phyloP scores from a whole-genome alignment of 2,329 filamentous ascomycete species.

The Thielaviopsis euricoi region DNA sequence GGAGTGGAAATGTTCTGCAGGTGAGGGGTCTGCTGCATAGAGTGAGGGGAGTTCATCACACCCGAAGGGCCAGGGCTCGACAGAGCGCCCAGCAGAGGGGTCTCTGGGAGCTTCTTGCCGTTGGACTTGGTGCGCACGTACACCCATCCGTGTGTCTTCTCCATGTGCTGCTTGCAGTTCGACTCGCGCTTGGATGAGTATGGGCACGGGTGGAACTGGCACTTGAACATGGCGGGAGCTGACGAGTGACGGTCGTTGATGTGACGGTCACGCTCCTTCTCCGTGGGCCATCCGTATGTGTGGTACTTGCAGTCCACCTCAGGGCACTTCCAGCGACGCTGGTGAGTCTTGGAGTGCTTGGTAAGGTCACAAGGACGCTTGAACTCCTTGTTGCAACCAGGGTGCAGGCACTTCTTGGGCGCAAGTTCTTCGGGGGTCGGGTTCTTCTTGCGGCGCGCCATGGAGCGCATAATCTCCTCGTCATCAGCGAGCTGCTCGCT shows the following conservation, averaged over 20 bases:
- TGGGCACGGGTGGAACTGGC: conserved; percentile 65
- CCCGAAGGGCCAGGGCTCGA: conserved; percentile 12
- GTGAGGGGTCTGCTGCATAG: conserved; percentile 37
- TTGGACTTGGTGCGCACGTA: conserved; percentile 90
- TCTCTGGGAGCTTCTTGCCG: conserved; percentile 38
- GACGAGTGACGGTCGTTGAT: conserved; percentile 89
- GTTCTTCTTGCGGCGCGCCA: conserved; percentile 92
- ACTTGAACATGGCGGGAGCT: conserved; percentile 67
- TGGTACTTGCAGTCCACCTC: conserved; percentile 75
- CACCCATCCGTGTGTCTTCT: conserved; percentile 84
- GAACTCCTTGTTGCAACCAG: conserved; percentile 76
- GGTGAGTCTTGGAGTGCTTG: conserved; percentile 97
- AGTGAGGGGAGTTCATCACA: conserved; percentile 26
- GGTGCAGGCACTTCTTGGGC: conserved; percentile 59
- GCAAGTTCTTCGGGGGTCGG: conserved; percentile 70
- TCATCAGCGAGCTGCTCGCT: conserved; percentile 60
- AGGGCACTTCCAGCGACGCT: conserved; percentile 87
- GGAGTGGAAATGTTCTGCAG: conserved; percentile 48
- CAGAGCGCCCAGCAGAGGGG: background rate
- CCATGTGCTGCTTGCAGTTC: conserved; percentile 98
- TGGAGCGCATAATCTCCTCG: conserved; percentile 72
- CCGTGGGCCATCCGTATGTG: conserved; percentile 82
- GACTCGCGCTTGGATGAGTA: conserved; percentile 93
- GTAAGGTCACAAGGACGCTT: conserved; percentile 94
- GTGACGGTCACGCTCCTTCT: conserved; percentile 94